A percentile compares a stretch with the other conserved stretches of the same genome.
phyloP scores from a whole-genome alignment of 139 green algal genomes.

The Zygnema circumcarinatum region DNA sequence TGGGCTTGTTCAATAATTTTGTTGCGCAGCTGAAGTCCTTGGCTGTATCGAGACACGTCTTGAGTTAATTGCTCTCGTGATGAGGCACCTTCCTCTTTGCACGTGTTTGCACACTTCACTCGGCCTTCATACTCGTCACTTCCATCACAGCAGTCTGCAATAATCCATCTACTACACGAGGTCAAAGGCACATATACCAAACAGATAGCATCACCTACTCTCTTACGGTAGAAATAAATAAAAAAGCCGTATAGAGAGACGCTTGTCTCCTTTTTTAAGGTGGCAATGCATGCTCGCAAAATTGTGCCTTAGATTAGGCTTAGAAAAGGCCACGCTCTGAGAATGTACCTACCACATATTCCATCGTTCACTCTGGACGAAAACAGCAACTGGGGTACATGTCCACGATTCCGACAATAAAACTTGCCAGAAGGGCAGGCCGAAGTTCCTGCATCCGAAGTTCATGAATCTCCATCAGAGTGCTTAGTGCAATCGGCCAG shows the following conservation, averaged over 20 bases:
- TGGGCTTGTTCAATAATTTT: constrained; percentile 55
- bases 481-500: no score
- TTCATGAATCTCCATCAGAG: no score
- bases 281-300: constrained; percentile 20
- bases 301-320: no score
- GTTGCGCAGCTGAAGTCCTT: constrained; percentile 51
- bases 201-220: not conserved
- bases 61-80: constrained; percentile 61
- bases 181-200: not conserved
- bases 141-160: constrained; percentile 91
- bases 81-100: constrained; percentile 70
- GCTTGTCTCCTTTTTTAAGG: not conserved
- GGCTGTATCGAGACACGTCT: constrained; percentile 32
- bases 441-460: constrained; percentile 84
- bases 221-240: not conserved
- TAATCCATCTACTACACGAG: not conserved
- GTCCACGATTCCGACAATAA: constrained; percentile 85
- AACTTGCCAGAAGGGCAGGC: constrained; percentile 84
- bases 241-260: not conserved
- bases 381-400: constrained; percentile 72
- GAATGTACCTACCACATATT: constrained; percentile 89
- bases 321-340: no score
- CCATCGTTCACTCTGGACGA: constrained; percentile 90
- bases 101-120: constrained; percentile 78
- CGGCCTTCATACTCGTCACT: constrained; percentile 76